Percentiles rank a stretch among this genome's conserved stretches.
Evolutionary conservation across 2,329 filamentous ascomycete genomes (phyloP).

Genomic region (Chrysoporthe austroafricana): DNA sequence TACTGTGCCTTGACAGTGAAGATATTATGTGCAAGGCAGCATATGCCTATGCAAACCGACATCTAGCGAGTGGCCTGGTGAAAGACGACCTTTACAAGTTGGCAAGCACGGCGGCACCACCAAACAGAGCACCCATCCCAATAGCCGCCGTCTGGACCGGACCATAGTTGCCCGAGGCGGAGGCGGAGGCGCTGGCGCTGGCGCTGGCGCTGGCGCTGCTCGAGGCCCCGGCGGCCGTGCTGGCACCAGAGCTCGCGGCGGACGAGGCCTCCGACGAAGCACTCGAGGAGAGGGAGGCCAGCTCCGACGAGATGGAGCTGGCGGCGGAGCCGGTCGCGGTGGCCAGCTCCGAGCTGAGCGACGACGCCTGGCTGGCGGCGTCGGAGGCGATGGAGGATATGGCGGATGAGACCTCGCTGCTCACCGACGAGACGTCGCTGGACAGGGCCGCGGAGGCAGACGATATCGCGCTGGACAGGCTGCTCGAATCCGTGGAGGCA

Average conservation of each 20-base stretch:
- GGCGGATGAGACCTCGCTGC: constrained; percentile 24
- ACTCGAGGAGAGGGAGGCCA: constrained; percentile 23
- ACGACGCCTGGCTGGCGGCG: constrained; percentile 26
- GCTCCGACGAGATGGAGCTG: constrained; percentile 22
- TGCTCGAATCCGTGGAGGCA: constrained; percentile 5
- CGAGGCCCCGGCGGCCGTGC: constrained; percentile 30
- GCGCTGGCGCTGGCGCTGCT: constrained; percentile 14
- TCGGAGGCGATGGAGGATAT: constrained; percentile 34
- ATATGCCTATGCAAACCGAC: background rate
- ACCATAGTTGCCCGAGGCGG: constrained; percentile 32
- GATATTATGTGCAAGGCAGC: background rate
- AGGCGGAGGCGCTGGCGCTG: constrained; percentile 10
- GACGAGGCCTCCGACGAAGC: constrained; percentile 25
- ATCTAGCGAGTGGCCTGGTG: too few relatives aligned
- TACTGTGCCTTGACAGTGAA: background rate
- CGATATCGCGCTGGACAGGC: background rate
- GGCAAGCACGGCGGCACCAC: constrained; percentile 49
- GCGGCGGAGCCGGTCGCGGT: constrained; percentile 34
- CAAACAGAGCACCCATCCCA: constrained; percentile 51
- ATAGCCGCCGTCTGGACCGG: constrained; percentile 47
- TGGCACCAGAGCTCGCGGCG: constrained; percentile 25
- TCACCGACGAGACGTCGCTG: constrained; percentile 23
- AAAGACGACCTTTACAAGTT: constrained; percentile 45
- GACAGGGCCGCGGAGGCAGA: constrained; percentile 30
- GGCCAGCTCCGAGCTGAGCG: constrained; percentile 36